Evolutionary conservation across 2,329 filamentous ascomycete species (phyloP).

Genomic region (Xylariaceae sp.): DNA sequence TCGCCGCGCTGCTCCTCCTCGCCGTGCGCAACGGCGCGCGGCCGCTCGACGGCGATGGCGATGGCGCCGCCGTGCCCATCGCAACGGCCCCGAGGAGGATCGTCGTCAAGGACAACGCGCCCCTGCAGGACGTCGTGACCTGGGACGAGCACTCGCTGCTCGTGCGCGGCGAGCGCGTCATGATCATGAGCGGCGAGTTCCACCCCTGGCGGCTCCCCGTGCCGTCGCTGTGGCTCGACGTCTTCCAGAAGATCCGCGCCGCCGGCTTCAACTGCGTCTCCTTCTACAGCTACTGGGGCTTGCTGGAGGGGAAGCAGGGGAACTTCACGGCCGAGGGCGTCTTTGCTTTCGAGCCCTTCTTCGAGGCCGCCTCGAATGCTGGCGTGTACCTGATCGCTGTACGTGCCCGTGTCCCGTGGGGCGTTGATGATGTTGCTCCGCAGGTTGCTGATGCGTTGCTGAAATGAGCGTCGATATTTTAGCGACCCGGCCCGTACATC

Average conservation of each 20-base stretch:
- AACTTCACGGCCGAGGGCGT: constrained; percentile 63
- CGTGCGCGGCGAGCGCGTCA: constrained; percentile 55
- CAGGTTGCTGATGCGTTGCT: neutral
- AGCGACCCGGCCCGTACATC: constrained; percentile 59
- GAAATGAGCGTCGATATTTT: too few relatives aligned
- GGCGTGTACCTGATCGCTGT: constrained; percentile 65
- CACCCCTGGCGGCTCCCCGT: constrained; percentile 50
- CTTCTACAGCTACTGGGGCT: constrained; percentile 72
- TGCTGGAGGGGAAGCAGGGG: constrained; percentile 66
- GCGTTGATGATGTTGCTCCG: neutral
- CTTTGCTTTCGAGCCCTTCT: constrained; percentile 66
- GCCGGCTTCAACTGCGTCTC: constrained; percentile 72
- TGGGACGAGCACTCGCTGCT: constrained; percentile 62
- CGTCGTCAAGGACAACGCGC: neutral
- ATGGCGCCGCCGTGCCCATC: too few relatives aligned
- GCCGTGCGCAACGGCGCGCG: neutral
- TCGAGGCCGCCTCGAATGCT: constrained; percentile 62
- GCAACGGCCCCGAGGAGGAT: too few relatives aligned
- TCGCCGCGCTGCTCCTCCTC: constrained; percentile 2
- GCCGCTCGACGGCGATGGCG: neutral
- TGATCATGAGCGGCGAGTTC: constrained; percentile 61
- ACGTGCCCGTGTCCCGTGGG: neutral
- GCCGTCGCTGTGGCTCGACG: constrained; percentile 50
- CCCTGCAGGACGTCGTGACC: constrained; percentile 34
- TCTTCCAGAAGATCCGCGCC: constrained; percentile 77